Evolutionary conservation across 2,329 filamentous ascomycete genomes (phyloP).

Genomic region (Claviceps sp.): DNA sequence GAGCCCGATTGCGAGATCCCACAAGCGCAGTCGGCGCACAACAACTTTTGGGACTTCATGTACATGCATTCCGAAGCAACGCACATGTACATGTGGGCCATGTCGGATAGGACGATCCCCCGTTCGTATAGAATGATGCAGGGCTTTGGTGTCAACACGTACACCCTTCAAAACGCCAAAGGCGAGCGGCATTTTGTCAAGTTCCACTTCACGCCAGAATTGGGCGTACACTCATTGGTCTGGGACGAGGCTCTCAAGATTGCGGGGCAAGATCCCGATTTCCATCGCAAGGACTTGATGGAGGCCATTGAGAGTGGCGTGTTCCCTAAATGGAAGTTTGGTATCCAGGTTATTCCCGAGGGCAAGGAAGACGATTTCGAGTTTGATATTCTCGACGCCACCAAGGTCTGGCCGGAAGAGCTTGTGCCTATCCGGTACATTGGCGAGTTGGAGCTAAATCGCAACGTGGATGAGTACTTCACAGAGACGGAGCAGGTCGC

Average conservation of each 20-base stretch:
- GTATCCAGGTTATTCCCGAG: conserved; percentile 66
- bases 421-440: conserved; percentile 63
- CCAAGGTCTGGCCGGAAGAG: conserved; percentile 77
- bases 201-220: conserved; percentile 61
- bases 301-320: conserved; percentile 60
- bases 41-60: conserved; percentile 68
- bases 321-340: conserved; percentile 69
- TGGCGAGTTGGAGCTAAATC: conserved; percentile 66
- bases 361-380: conserved; percentile 63
- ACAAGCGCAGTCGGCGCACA: conserved; percentile 57
- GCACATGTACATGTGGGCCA: conserved; percentile 69
- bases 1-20: conserved; percentile 48
- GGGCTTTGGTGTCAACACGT: conserved; percentile 75
- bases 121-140: conserved; percentile 76
- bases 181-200: conserved; percentile 64
- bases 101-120: conserved; percentile 62
- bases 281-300: conserved; percentile 64
- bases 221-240: conserved; percentile 63
- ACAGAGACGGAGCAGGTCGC: conserved; percentile 71
- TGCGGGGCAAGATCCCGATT: conserved; percentile 63
- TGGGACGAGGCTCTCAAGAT: conserved; percentile 73
- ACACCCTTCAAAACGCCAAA: conserved; percentile 51
- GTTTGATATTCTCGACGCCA: conserved; percentile 74
- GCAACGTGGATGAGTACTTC: conserved; percentile 71
- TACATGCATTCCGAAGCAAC: conserved; percentile 52